Conservation (phyloP, 192 early-diverging fungal species). For the Gonapodya sp. region DNA sequence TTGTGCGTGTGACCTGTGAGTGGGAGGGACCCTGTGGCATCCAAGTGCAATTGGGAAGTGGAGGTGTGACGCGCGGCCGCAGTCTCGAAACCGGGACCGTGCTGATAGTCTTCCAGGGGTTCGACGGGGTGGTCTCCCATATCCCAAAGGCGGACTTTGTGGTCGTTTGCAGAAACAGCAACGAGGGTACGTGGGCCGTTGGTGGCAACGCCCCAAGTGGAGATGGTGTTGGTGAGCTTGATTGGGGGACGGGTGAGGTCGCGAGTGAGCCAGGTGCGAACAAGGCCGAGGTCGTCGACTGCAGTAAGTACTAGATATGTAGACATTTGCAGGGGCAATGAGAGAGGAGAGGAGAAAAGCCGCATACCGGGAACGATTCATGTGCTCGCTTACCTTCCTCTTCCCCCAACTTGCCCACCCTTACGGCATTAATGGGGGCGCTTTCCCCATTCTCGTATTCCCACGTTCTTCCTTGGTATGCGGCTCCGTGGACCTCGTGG, state of each 20-base stretch:
- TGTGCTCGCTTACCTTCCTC: not conserved
- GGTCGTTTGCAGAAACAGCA: not conserved
- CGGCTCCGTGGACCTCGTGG: not conserved
- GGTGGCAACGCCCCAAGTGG: not conserved
- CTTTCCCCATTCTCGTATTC: not conserved
- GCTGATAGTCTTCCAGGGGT: not conserved
- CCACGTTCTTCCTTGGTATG: not conserved
- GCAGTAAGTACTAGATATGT: not conserved
- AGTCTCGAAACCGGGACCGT: not conserved
- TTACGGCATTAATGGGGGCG: not conserved
- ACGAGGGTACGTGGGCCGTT: not conserved
- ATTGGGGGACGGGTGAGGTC: not conserved
- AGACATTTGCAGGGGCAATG: not conserved
- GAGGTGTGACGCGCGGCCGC: not conserved
- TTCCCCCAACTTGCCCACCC: not conserved
- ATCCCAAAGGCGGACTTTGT: not conserved
- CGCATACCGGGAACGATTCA: not conserved
- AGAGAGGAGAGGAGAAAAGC: too few species aligned
- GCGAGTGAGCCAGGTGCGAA: not conserved
- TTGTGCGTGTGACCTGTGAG: not conserved
- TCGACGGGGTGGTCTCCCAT: not conserved
- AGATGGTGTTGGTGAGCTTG: conserved; percentile 1
- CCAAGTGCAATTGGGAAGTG: not conserved
- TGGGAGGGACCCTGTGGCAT: not conserved
- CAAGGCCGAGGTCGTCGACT: not conserved